phyloP scores from a whole-genome alignment of 1,139 yeast genomes.

The Diutina scorzettiae region DNA sequence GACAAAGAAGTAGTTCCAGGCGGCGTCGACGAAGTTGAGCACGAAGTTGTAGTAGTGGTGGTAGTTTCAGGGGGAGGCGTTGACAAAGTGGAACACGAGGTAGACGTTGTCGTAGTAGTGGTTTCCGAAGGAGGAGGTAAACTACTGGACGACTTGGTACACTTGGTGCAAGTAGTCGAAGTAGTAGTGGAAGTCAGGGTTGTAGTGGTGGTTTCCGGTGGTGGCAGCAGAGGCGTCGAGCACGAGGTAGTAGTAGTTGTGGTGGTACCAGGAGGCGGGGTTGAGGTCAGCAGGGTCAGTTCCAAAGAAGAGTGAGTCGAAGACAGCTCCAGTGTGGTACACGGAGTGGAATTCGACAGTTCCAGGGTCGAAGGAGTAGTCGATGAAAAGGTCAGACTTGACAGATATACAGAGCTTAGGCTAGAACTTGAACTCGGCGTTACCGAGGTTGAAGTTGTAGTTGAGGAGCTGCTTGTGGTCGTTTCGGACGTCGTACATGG shows the following conservation, averaged over 20 bases:
- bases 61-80: conserved; percentile 15
- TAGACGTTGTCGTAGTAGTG: conserved; percentile 32
- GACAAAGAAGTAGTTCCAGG: not conserved
- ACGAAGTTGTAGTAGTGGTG: conserved; percentile 5
- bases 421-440: not conserved
- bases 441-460: not conserved
- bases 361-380: not conserved
- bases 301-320: not conserved
- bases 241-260: conserved; percentile 18
- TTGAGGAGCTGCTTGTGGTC: not conserved
- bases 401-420: not conserved
- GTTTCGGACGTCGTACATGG: not conserved
- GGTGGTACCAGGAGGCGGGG: not conserved
- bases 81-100: conserved; percentile 21
- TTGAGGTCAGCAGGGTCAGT: not conserved
- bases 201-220: not conserved
- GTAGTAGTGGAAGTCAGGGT: conserved; percentile 5
- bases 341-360: conserved; percentile 7
- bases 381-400: not conserved
- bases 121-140: conserved; percentile 14
- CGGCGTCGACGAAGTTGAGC: conserved; percentile 7
- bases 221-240: conserved; percentile 24
- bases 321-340: conserved; percentile 11
- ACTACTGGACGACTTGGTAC: not conserved
- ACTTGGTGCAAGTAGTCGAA: not conserved